A percentile compares a stretch with the other conserved stretches of the same genome.
phyloP scores from a whole-genome alignment of 2,329 filamentous ascomycete species.

The Aspergillus sojae region DNA sequence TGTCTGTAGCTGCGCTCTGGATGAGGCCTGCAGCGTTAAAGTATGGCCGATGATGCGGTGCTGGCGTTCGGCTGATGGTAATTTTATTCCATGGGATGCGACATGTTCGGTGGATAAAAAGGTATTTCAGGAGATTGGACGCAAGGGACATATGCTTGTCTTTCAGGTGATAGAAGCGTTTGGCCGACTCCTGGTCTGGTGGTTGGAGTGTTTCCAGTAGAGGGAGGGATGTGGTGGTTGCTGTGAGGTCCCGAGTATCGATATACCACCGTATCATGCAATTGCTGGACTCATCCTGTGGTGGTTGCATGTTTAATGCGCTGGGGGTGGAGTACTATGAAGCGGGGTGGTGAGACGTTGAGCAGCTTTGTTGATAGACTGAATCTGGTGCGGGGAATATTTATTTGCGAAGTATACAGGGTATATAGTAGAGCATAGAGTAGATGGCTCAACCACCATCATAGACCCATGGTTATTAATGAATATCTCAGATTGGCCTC shows the following conservation, averaged over 20 bases:
- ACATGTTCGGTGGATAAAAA: constrained; percentile 59
- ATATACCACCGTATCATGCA: constrained; percentile 47
- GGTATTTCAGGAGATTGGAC: constrained; percentile 63
- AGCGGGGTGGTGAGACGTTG: background rate
- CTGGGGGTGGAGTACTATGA: background rate
- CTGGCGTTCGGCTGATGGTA: constrained; percentile 53
- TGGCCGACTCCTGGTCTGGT: constrained; percentile 54
- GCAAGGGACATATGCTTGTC: constrained; percentile 65
- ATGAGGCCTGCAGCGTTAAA: constrained; percentile 46
- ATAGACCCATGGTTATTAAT: background rate
- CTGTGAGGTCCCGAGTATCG: constrained; percentile 42
- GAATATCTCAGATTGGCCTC: background rate
- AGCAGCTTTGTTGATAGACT: background rate
- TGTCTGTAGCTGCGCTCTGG: constrained; percentile 15
- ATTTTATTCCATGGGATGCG: constrained; percentile 61
- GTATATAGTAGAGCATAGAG: background rate
- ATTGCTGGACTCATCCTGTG: background rate
- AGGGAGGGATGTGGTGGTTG: constrained; percentile 35
- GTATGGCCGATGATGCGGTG: constrained; percentile 55
- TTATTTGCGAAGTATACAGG: background rate
- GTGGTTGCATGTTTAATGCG: background rate
- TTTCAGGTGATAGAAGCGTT: constrained; percentile 54
- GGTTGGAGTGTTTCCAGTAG: constrained; percentile 44
- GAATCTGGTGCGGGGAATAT: background rate
- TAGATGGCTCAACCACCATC: background rate